Percentiles rank a stretch among this genome's conserved stretches.
These are phyloP conservation scores for Aspergillus udagawae DNA, from an alignment of 2,329 filamentous ascomycete genomes.

Conservation along the genomic window DNA sequence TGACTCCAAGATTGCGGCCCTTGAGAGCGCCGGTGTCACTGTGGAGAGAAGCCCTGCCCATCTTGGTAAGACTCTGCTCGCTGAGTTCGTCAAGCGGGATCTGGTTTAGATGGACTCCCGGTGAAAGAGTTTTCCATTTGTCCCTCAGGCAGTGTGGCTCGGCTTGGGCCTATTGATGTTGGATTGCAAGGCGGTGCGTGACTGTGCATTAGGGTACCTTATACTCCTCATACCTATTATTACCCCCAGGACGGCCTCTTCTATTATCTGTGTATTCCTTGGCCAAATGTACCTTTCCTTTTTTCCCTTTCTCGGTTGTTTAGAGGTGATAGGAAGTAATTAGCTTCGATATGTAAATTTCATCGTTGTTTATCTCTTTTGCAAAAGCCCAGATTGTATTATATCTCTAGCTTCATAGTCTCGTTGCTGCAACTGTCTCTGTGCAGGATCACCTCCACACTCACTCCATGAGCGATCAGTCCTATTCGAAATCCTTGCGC, in stretches of 20 bases:
- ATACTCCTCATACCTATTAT: slow-evolving; percentile 1
- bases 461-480: too few relatives aligned
- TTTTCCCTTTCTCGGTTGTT: slow-evolving; percentile 21
- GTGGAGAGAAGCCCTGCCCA: slow-evolving; percentile 91
- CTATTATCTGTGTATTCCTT: slow-evolving; percentile 3
- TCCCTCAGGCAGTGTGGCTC: not conserved
- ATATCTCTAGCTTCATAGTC: not conserved
- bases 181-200: not conserved
- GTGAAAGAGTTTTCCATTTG: not conserved
- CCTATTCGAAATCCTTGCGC: too few relatives aligned
- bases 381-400: not conserved
- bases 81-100: slow-evolving; percentile 94
- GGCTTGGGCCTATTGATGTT: not conserved
- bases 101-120: slow-evolving; percentile 63
- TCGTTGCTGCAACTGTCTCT: not conserved
- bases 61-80: slow-evolving; percentile 88
- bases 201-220: not conserved
- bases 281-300: slow-evolving; percentile 24
- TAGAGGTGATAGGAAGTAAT: slow-evolving; percentile 35
- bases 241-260: not conserved
- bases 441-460: too few relatives aligned
- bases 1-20: slow-evolving; percentile 94
- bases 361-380: not conserved
- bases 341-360: slow-evolving; percentile 29
- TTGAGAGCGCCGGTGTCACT: slow-evolving; percentile 88